Percentiles rank a stretch among this genome's conserved stretches.
phyloP scores from a whole-genome alignment of 176 grass and related monocot species.

The Echinochloa phyllopogon region DNA sequence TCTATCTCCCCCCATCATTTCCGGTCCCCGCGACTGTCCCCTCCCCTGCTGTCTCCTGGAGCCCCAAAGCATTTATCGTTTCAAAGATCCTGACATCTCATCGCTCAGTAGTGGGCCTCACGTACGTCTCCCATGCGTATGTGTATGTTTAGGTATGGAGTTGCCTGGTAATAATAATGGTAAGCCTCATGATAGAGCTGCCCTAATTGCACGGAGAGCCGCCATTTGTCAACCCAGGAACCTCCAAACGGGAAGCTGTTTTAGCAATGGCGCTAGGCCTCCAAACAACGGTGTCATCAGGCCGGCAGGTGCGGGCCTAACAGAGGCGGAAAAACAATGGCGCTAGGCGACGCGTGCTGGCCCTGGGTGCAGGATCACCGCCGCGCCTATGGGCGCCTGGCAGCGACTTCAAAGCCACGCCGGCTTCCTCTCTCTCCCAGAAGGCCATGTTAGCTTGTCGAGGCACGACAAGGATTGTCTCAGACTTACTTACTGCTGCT shows the following conservation, averaged over 20 bases:
- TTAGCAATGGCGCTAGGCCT: too few species aligned
- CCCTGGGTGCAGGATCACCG: slow-evolving; percentile 48
- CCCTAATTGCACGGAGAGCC: background rate
- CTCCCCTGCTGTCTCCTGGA: background rate
- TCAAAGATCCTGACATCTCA: background rate
- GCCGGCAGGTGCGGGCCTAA: background rate
- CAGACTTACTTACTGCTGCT: background rate
- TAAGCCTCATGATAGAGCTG: background rate
- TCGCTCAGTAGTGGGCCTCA: slow-evolving; percentile 29
- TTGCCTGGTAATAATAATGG: background rate
- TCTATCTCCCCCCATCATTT: background rate
- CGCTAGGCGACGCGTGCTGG: slow-evolving; percentile 1
- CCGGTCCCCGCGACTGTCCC: slow-evolving; percentile 14
- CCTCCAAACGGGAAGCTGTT: background rate
- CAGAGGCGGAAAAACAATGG: background rate
- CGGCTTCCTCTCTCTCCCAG: background rate
- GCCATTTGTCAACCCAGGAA: slow-evolving; percentile 35
- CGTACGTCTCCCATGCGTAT: background rate
- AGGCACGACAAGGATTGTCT: background rate
- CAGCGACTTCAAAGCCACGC: background rate
- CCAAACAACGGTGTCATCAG: background rate
- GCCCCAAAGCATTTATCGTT: slow-evolving; percentile 21
- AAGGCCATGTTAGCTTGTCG: slow-evolving; percentile 2
- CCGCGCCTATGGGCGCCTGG: background rate
- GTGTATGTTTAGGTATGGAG: background rate